Percentiles rank a stretch among this genome's conserved stretches.
phyloP scores from a whole-genome alignment of 2,329 filamentous ascomycete genomes.

The Colletotrichum tabaci region DNA sequence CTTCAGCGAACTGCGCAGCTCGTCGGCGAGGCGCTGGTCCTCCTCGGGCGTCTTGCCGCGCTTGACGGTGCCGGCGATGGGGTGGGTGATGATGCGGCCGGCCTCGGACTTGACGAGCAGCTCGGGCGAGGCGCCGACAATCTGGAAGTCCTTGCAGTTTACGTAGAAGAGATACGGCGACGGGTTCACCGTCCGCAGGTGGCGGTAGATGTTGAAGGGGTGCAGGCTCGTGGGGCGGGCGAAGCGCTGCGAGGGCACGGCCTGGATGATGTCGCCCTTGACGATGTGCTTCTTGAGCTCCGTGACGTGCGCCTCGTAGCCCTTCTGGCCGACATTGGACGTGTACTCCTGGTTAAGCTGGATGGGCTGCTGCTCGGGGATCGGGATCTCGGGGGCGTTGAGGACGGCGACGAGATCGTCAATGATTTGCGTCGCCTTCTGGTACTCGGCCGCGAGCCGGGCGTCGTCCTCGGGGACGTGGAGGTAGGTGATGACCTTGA shows the following conservation, averaged over 20 bases:
- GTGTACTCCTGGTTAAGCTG: conserved; percentile 82
- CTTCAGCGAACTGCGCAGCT: conserved; percentile 85
- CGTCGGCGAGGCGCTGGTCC: conserved; percentile 83
- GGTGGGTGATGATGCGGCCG: conserved; percentile 93
- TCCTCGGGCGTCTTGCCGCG: conserved; percentile 86
- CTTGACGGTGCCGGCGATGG: conserved; percentile 95
- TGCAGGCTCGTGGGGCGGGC: conserved; percentile 91
- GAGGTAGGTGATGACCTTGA: conserved; percentile 95
- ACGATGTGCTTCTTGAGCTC: conserved; percentile 91
- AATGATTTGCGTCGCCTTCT: conserved; percentile 75
- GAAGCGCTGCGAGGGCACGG: conserved; percentile 94
- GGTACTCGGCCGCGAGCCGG: conserved; percentile 78
- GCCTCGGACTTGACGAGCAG: conserved; percentile 92
- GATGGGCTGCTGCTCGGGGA: conserved; percentile 84
- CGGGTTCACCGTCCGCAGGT: conserved; percentile 96
- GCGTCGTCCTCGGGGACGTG: conserved; percentile 72
- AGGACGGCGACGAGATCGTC: conserved; percentile 79
- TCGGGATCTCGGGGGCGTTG: conserved; percentile 79
- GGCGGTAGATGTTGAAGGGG: conserved; percentile 98
- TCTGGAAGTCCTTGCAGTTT: conserved; percentile 91
- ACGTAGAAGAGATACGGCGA: conserved; percentile 98
- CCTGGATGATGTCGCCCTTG: conserved; percentile 96
- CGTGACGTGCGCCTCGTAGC: conserved; percentile 93
- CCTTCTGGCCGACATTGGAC: conserved; percentile 90
- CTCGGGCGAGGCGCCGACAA: conserved; percentile 95